These are phyloP conservation scores for Sodiomyces alkalinus DNA, from an alignment of 2,329 filamentous ascomycete species.

Conservation along the genomic window DNA sequence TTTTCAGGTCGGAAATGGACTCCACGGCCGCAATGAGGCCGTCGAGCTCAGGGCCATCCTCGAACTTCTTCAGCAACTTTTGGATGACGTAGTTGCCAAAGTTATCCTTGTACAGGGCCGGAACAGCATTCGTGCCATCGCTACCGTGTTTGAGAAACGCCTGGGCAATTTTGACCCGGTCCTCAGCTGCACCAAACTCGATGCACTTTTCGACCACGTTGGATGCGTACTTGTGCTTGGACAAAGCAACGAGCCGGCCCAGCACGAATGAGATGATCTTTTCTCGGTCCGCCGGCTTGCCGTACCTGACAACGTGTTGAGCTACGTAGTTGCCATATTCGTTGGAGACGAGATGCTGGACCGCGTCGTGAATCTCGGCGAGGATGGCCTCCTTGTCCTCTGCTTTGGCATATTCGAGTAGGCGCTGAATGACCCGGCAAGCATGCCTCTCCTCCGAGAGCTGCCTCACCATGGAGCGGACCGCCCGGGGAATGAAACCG, in stretches of 20 bases:
- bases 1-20: no score
- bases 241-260: conserved; percentile 55
- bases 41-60: conserved; percentile 11
- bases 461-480: conserved; percentile 57
- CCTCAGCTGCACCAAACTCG: conserved; percentile 49
- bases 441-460: conserved; percentile 72
- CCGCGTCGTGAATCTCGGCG: conserved; percentile 60
- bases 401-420: conserved; percentile 69
- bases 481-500: conserved; percentile 69
- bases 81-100: conserved; percentile 95
- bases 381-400: conserved; percentile 59
- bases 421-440: conserved; percentile 84
- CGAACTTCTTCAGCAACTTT: conserved; percentile 58
- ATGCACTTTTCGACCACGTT: conserved; percentile 96
- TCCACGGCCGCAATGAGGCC: conserved; percentile 40
- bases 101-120: conserved; percentile 71
- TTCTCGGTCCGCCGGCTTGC: conserved; percentile 54
- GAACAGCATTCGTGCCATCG: conserved; percentile 55
- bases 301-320: conserved; percentile 77
- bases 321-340: conserved; percentile 94
- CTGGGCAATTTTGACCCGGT: conserved; percentile 54
- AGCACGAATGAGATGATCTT: conserved; percentile 63
- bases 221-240: conserved; percentile 91
- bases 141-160: conserved; percentile 43
- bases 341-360: conserved; percentile 61